Base-by-base conservation (phyloP, 1,284 basidiomycete species). In the Sphagnurus paluster region DNA sequence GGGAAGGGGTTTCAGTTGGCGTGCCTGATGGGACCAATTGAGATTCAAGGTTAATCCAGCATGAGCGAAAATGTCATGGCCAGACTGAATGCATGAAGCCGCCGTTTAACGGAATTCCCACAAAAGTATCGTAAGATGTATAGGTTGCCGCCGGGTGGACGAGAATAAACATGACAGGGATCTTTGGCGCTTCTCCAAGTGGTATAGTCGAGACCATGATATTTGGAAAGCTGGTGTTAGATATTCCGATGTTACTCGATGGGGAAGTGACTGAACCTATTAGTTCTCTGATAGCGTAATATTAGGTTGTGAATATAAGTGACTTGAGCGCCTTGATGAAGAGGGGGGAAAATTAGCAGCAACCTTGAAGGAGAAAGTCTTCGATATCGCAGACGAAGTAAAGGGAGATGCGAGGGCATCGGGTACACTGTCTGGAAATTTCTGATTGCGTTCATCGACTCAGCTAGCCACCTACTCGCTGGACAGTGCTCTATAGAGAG, bases 1-100 rank as follows among this genome's bases (percentile, higher is more conserved):
- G 21, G 42, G 38, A n/a, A 37, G 29, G 35, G 24, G 42, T 44
- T 42, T 48, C 39, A 48, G 25, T 34, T 38, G 25, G 25, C 19
- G 49, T 50, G 37, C 49, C 49, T 53, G 52, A 51, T 43, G 39
- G 33, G 21, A 49, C 40, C 42, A 40, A 5, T 33, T 39, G n/a
- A 26, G 42, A 33, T 39, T 42, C 36, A 32, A 44, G 26, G 21
- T 34, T 39, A 21, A 41, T 36, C 48, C 43, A n/a, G 49, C 36
- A 38, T 33, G 36, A 17, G 24, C 21, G 20, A 39, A 28, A 41
- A 33, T 26, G 35, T 35, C 32, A 48, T 17, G 29, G 5, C 17
- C 32, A 16, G 14, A 21, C 25, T 35, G n/a, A n/a, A n/a, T n/a
- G n/a, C n/a, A n/a, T n/a, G n/a, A n/a, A n/a, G n/a, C n/a, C n/a